Conservation (phyloP, 305 asterid genomes). For the Fraxinus baroniana region DNA sequence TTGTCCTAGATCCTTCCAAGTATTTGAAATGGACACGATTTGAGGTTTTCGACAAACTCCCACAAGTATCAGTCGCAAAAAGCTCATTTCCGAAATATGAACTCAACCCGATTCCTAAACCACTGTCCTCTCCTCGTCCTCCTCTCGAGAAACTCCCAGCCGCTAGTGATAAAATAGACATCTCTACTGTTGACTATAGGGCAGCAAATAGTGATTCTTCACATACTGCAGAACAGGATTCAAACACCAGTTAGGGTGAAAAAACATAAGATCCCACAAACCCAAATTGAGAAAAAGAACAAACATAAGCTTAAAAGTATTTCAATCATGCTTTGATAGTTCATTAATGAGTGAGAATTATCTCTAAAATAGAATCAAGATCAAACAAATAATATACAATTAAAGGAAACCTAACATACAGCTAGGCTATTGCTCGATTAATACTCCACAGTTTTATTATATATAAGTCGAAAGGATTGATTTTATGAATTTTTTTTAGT, state of each 20-base stretch:
- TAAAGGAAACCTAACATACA: neutral
- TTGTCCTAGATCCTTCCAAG: slow-evolving; percentile 19
- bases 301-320: neutral
- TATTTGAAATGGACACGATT: slow-evolving; percentile 22
- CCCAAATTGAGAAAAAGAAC: neutral
- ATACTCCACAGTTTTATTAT: neutral
- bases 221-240: slow-evolving; percentile 25
- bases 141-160: slow-evolving; percentile 41
- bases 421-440: neutral
- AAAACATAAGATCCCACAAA: neutral
- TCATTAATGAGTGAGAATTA: neutral
- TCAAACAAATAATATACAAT: neutral
- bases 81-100: slow-evolving; percentile 29
- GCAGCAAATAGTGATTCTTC: slow-evolving; percentile 14
- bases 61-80: slow-evolving; percentile 27
- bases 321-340: neutral
- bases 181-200: slow-evolving; percentile 28
- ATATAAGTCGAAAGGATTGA: neutral
- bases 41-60: slow-evolving; percentile 16
- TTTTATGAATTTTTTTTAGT: neutral
- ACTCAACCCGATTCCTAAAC: slow-evolving; percentile 18
- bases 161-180: slow-evolving; percentile 43
- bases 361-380: neutral
- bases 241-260: neutral
- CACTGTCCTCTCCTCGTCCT: slow-evolving; percentile 28